Evolutionary conservation across 371 early-diverging fungal species (phyloP), one percentile per base, ranked within the genome.

Genomic region (Mortierella sp.): DNA sequence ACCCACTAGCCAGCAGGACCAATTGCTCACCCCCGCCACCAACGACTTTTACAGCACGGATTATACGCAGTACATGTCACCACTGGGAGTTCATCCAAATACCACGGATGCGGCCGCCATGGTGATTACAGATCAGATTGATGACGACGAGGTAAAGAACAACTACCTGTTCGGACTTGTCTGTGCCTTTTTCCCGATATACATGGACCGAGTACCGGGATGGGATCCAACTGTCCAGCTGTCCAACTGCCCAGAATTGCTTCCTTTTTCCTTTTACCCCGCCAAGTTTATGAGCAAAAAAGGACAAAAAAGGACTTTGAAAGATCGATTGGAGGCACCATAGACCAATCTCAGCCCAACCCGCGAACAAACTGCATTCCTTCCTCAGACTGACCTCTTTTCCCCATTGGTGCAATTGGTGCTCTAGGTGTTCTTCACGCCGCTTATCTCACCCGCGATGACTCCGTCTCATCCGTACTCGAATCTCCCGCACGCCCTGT

Each of bases 401-500:
- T 19, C 68, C 53, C 40, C 24, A 24, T 64, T 55, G 68, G 44
- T 34, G 34, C 53, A 52, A 31, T n/a, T n/a, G n/a, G n/a, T 55
- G 40, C 43, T 50, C 37, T 73, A 90, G 92, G 89, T 89, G 52
- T 90, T 90, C 76, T 89, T 91, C 41, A 93, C 93, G 13, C 94
- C 94, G 0, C 79, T 94, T 40, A 91, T 92, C 50, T 94, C 94
- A 9, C 93, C 94, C 8, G 93, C 93, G 6, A 93, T 93, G 81
- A 91, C 91, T 45, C 93, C 94, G 11, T 90, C 89, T 40, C 82
- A 82, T 45, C 74, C 82, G 1, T 92, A 89, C 79, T 82, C 87
- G 65, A 74, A 77, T 40, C 71, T 86, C 76, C 79, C 82, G 50
- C 85, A 89, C 11, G 78, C 82, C 19, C 69, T 82, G 8, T 77